Base-by-base conservation (phyloP, 768 basidiomycete genomes). In the Cytidiella melzeri region DNA sequence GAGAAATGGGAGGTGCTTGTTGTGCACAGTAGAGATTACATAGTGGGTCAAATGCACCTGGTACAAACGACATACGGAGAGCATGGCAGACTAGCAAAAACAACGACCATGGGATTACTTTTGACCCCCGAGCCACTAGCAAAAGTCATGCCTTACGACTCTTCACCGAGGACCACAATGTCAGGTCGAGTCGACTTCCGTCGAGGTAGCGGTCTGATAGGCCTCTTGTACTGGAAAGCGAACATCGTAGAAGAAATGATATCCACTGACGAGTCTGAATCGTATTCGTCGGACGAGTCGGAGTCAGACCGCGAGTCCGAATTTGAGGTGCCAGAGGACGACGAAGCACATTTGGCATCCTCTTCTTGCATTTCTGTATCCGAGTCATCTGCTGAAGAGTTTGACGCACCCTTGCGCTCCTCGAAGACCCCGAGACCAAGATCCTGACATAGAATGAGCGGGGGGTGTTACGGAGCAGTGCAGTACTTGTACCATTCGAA, bases 391-490 rank as follows among this genome's bases (percentile, higher is more conserved):
- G 51, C 43, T 15, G 15, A 28, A 5, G 48, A 47, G 24, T 40
- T 45, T 40, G 30, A 38, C 3, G 34, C 23, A 10, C 45, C 21
- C n/a, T 34, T 45, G 7, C 52, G 57, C 37, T 58, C 52, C 47
- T 62, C 59, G 28, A 61, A 62, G 6, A 62, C 57, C 15, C 61
- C 61, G 5, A 62, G 55, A 1, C 61, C 59, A 15, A 61, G 56
- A 21, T 62, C 41, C 61, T 62, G 30, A 39, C 13, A 34, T 20
- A 6, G 4, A 26, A 34, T 26, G 20, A 20, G 30, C 23, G 6
- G 24, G 18, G 9, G 30, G 4, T 26, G 26, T 19, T 15, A 24
- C 10, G 41, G 39, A 34, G 49, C n/a, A 7, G 25, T 34, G 41
- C 24, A 36, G 15, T 18, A 38, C 25, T 41, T 47, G 34, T 19